Evolutionary conservation across 78 protist genomes (phyloP).

Genomic region (Speleostelium caveatum): DNA sequence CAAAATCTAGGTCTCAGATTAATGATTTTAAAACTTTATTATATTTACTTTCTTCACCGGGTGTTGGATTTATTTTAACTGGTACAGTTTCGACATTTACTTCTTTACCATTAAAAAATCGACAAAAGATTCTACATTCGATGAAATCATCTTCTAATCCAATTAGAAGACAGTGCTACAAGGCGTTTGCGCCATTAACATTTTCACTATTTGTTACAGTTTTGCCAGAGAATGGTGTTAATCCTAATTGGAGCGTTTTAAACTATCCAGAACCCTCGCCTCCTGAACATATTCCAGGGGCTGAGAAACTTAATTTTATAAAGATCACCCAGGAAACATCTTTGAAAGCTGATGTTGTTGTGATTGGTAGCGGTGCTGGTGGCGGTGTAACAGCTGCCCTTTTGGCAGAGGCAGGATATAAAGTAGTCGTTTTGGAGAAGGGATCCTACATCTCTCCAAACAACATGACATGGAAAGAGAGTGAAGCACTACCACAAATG

Average conservation of each 20-base stretch:
- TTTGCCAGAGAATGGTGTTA: not conserved
- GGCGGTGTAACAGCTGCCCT: slow-evolving; percentile 79
- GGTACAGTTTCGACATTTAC: slow-evolving; percentile 37
- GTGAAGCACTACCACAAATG: slow-evolving; percentile 35
- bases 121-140: slow-evolving; percentile 29
- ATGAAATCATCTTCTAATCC: slow-evolving; percentile 33
- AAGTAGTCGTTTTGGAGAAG: slow-evolving; percentile 67
- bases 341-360: slow-evolving; percentile 72
- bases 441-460: slow-evolving; percentile 27
- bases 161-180: slow-evolving; percentile 53
- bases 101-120: not conserved
- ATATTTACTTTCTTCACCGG: slow-evolving; percentile 23
- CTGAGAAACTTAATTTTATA: slow-evolving; percentile 45
- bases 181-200: slow-evolving; percentile 52
- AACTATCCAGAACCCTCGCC: slow-evolving; percentile 34
- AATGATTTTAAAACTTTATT: slow-evolving; percentile 49
- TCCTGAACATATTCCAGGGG: slow-evolving; percentile 58
- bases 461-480: slow-evolving; percentile 63
- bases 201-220: slow-evolving; percentile 22
- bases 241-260: slow-evolving; percentile 52
- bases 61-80: slow-evolving; percentile 43
- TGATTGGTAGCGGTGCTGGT: slow-evolving; percentile 79
- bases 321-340: slow-evolving; percentile 27
- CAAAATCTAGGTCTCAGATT: slow-evolving; percentile 42
- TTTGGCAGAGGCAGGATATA: slow-evolving; percentile 44